phyloP scores from a whole-genome alignment of 805 yeast genomes.

The Candida gorgasii region DNA sequence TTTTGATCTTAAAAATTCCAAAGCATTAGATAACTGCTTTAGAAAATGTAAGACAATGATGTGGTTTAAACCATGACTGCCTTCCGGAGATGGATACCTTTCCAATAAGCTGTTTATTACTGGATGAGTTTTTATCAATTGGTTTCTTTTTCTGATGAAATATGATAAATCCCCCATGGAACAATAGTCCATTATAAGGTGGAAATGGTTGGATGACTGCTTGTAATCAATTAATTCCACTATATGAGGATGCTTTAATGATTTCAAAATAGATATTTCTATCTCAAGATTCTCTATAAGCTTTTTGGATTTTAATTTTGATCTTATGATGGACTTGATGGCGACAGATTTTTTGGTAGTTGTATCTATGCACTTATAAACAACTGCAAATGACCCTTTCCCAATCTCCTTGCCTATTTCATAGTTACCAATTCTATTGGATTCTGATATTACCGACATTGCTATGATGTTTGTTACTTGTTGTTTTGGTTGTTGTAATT shows the following conservation, averaged over 20 bases:
- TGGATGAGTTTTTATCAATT: slow-evolving; percentile 73
- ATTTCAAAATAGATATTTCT: slow-evolving; percentile 85
- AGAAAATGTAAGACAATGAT: slow-evolving; percentile 79
- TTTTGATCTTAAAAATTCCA: slow-evolving; percentile 76
- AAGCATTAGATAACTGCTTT: slow-evolving; percentile 82
- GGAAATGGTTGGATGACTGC: slow-evolving; percentile 76
- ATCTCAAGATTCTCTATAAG: slow-evolving; percentile 87
- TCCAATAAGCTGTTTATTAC: slow-evolving; percentile 72
- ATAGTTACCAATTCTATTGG: slow-evolving; percentile 45
- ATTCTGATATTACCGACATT: slow-evolving; percentile 8
- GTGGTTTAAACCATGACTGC: slow-evolving; percentile 77
- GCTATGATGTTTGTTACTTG: too few relatives aligned
- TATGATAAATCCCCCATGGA: slow-evolving; percentile 91
- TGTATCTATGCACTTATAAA: slow-evolving; percentile 75
- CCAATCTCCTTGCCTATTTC: slow-evolving; percentile 85
- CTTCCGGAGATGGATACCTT: slow-evolving; percentile 80
- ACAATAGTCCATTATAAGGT: slow-evolving; percentile 94
- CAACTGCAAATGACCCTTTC: slow-evolving; percentile 93
- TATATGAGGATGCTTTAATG: slow-evolving; percentile 89
- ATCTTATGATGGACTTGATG: slow-evolving; percentile 80
- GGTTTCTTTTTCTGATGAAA: slow-evolving; percentile 75
- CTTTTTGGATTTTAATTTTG: slow-evolving; percentile 81
- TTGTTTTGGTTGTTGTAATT: not conserved
- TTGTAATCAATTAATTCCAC: slow-evolving; percentile 83
- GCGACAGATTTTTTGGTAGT: slow-evolving; percentile 68